phyloP scores from a whole-genome alignment of 306 rosid species.

The Sphenostylis stenocarpa region DNA sequence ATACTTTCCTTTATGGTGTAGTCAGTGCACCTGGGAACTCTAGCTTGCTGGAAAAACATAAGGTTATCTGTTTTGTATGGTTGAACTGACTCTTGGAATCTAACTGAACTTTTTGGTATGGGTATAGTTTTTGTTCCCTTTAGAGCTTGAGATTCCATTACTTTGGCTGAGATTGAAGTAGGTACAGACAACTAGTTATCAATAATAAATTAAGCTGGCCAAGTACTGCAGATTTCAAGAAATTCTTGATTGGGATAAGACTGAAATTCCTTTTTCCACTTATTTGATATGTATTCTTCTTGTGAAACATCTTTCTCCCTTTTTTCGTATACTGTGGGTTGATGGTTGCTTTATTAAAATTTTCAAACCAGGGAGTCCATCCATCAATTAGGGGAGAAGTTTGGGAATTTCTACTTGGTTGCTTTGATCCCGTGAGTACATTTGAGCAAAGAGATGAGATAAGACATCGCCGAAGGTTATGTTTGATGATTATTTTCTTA shows the following conservation, averaged over 20 bases:
- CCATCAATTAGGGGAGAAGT: constrained; percentile 98
- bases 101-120: not conserved
- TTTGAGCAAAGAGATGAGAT: constrained; percentile 88
- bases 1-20: not conserved
- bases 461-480: constrained; percentile 72
- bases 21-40: constrained; percentile 8
- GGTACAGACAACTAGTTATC: not conserved
- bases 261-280: not conserved
- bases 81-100: constrained; percentile 12
- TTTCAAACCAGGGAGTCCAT: constrained; percentile 78
- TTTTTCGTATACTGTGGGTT: not conserved
- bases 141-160: not conserved
- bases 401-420: constrained; percentile 98
- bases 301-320: not conserved
- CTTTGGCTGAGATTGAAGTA: not conserved
- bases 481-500: not conserved
- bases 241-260: not conserved
- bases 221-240: not conserved
- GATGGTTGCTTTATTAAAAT: constrained; percentile 20
- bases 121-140: not conserved
- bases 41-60: constrained; percentile 16
- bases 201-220: not conserved
- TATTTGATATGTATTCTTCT: not conserved
- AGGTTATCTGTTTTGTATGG: constrained; percentile 3
- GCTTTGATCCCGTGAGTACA: constrained; percentile 81